Percentiles rank a stretch among this genome's conserved stretches.
phyloP scores from a whole-genome alignment of 352 stramenopile species.

The Phytophthora sojae region DNA sequence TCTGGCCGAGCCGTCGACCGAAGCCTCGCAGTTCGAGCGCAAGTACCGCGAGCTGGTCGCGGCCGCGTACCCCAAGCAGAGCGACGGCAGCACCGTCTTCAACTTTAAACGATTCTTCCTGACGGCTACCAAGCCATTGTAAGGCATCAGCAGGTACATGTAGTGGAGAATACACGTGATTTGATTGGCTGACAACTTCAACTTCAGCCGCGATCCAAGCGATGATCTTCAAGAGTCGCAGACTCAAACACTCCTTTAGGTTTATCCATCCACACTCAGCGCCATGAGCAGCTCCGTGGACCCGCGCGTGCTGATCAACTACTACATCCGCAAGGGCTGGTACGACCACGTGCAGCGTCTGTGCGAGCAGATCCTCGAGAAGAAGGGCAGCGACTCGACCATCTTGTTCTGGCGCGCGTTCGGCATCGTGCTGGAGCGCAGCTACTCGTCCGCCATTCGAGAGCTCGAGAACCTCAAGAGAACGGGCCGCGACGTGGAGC shows the following conservation, averaged over 20 bases:
- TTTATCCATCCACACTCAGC: background rate
- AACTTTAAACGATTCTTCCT: slow-evolving; percentile 77
- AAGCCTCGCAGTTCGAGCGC: slow-evolving; percentile 43
- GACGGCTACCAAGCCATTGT: slow-evolving; percentile 45
- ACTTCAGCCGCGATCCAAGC: slow-evolving; percentile 21
- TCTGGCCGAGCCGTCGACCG: slow-evolving; percentile 38
- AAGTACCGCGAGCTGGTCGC: slow-evolving; percentile 70
- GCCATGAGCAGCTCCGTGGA: slow-evolving; percentile 49
- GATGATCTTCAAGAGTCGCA: slow-evolving; percentile 20
- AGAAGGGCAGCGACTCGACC: slow-evolving; percentile 81
- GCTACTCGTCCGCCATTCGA: slow-evolving; percentile 83
- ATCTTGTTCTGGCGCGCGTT: slow-evolving; percentile 91
- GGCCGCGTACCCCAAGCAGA: slow-evolving; percentile 58
- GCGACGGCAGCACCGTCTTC: slow-evolving; percentile 64
- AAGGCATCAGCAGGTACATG: background rate
- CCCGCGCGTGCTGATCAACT: slow-evolving; percentile 82
- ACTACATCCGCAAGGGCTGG: slow-evolving; percentile 90
- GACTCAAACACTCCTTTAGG: background rate
- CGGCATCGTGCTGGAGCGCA: slow-evolving; percentile 79
- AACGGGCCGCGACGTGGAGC: slow-evolving; percentile 74
- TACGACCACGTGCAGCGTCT: slow-evolving; percentile 87
- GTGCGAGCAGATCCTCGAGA: slow-evolving; percentile 80
- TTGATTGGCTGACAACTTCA: slow-evolving; percentile 29
- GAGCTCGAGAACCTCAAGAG: slow-evolving; percentile 86
- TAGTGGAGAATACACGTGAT: slow-evolving; percentile 1